These are phyloP conservation scores for Suhomyces canberraensis DNA, from an alignment of 805 yeast species.

Conservation along the genomic window DNA sequence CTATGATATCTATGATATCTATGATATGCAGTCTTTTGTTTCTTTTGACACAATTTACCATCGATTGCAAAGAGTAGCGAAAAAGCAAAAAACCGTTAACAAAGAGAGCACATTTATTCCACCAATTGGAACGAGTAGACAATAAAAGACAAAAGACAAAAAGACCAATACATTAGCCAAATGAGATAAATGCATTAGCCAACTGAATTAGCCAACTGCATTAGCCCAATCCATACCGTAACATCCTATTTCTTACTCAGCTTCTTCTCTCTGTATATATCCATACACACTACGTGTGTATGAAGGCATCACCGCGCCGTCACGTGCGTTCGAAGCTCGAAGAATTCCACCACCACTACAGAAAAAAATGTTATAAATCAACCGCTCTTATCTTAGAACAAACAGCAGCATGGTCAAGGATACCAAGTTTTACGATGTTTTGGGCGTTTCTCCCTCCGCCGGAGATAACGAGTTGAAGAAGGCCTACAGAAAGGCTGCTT, in stretches of 20 bases:
- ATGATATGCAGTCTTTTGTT: too few species aligned
- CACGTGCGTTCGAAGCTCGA: slow-evolving; percentile 3
- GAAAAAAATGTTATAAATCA: slow-evolving; percentile 4
- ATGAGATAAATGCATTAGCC: background rate
- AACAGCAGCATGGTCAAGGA: slow-evolving; percentile 63
- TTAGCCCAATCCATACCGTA: background rate
- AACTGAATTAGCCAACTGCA: background rate
- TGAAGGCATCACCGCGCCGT: background rate
- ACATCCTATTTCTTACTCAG: too few species aligned
- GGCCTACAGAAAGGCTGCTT: slow-evolving; percentile 78
- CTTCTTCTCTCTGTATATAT: too few species aligned
- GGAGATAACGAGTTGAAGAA: slow-evolving; percentile 71
- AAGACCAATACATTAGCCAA: too few species aligned
- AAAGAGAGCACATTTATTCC: too few species aligned
- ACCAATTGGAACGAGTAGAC: too few species aligned
- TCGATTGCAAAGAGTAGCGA: too few species aligned
- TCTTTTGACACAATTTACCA: too few species aligned
- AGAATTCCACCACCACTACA: slow-evolving; percentile 4
- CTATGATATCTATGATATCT: too few species aligned
- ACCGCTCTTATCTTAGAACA: background rate
- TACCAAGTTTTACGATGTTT: slow-evolving; percentile 68
- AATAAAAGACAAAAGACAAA: too few species aligned
- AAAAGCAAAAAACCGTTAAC: too few species aligned
- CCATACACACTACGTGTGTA: background rate
- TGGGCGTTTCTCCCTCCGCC: slow-evolving; percentile 71